phyloP scores from a whole-genome alignment of 345 rosid species.

The Brassica carinata region DNA sequence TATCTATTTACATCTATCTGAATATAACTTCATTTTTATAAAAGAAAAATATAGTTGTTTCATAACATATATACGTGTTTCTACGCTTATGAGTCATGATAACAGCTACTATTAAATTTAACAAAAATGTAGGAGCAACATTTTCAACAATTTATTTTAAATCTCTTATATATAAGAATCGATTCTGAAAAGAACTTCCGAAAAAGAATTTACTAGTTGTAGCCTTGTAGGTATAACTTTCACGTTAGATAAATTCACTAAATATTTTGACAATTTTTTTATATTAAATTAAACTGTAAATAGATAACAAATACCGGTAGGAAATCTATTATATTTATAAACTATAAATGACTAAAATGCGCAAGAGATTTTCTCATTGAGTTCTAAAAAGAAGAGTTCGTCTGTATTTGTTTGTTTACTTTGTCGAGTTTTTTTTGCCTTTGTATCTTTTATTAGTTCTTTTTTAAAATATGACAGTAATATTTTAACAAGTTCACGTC shows the following conservation, averaged over 20 bases:
- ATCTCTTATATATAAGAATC: too few species aligned
- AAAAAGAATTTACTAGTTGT: background rate
- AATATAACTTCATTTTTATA: background rate
- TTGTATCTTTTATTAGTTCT: background rate
- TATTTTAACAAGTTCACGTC: slow-evolving; percentile 19
- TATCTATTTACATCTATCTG: background rate
- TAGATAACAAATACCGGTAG: background rate
- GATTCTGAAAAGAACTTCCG: background rate
- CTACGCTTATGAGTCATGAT: background rate
- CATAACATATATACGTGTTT: background rate
- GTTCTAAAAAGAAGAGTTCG: background rate
- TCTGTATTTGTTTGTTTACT: background rate
- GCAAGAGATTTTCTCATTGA: background rate
- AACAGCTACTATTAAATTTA: background rate
- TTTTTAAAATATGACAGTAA: background rate
- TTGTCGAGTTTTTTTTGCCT: slow-evolving; percentile 4
- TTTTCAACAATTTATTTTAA: background rate
- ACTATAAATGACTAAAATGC: background rate
- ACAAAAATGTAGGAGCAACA: background rate
- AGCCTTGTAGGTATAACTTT: background rate
- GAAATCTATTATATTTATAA: background rate
- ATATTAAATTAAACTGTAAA: background rate
- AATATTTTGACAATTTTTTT: background rate
- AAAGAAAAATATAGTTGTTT: background rate
- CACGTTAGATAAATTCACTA: background rate